Evolutionary conservation across 208 protist genomes (phyloP).

Genomic region (Wallacemonas sp.): DNA sequence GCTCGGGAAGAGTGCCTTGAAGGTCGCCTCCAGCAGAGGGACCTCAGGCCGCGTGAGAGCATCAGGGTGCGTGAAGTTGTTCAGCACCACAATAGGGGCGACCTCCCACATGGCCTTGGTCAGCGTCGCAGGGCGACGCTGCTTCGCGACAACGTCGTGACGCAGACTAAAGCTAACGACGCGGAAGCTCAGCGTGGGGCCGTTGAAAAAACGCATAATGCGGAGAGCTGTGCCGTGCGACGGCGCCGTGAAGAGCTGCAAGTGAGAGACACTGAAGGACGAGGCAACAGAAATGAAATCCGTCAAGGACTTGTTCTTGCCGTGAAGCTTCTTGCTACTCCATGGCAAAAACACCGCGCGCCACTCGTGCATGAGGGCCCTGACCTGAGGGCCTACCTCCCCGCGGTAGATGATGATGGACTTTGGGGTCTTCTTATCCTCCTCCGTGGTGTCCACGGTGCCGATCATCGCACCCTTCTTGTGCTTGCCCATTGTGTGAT

Average conservation of each 20-base stretch:
- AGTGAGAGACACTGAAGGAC: conserved; percentile 78
- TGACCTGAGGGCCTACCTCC: conserved; percentile 76
- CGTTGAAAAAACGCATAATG: conserved; percentile 91
- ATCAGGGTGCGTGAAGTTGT: conserved; percentile 89
- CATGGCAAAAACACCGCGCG: conserved; percentile 88
- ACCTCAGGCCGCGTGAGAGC: conserved; percentile 62
- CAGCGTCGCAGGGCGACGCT: conserved; percentile 66
- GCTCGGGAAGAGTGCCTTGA: conserved; percentile 82
- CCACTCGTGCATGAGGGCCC: conserved; percentile 91
- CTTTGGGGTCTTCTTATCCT: conserved; percentile 86
- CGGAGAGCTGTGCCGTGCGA: conserved; percentile 83
- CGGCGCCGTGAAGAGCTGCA: conserved; percentile 87
- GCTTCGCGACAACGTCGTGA: conserved; percentile 74
- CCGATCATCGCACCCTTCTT: conserved; percentile 53
- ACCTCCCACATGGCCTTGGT: conserved; percentile 70
- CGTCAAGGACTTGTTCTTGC: conserved; percentile 89
- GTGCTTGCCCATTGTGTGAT: conserved; percentile 8
- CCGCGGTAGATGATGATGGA: conserved; percentile 92
- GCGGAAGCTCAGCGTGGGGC: conserved; percentile 88
- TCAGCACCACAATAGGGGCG: conserved; percentile 91
- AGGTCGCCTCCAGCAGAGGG: conserved; percentile 80
- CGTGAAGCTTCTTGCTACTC: conserved; percentile 88
- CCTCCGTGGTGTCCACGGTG: conserved; percentile 84
- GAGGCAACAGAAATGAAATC: conserved; percentile 84
- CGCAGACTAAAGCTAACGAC: conserved; percentile 87